Conservation (phyloP, 352 stramenopile species). For the Phytophthora cactorum region DNA sequence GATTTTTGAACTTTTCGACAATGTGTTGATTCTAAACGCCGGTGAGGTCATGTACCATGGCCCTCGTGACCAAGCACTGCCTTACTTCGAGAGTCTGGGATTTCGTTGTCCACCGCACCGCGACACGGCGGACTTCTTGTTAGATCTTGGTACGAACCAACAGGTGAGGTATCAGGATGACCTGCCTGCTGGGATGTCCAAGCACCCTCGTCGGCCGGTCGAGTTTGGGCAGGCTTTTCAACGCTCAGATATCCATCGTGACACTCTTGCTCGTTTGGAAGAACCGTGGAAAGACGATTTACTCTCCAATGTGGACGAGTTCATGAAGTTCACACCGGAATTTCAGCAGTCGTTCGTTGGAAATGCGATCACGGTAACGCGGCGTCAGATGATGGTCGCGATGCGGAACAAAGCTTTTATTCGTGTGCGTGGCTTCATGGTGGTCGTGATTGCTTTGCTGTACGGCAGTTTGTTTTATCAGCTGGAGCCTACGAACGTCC, state of each 20-base stretch:
- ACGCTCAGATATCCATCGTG: conserved; percentile 35
- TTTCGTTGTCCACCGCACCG: not conserved
- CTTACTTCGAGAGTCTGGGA: not conserved
- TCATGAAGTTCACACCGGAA: conserved; percentile 16
- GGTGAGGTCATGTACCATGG: not conserved
- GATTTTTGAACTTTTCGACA: not conserved
- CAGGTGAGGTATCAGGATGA: conserved; percentile 30
- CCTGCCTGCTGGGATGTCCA: not conserved
- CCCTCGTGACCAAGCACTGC: not conserved
- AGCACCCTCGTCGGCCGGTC: not conserved
- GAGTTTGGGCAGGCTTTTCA: not conserved
- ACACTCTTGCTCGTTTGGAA: conserved; percentile 43
- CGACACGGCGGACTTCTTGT: not conserved
- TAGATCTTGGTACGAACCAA: not conserved
- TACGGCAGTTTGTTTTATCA: not conserved
- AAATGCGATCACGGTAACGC: conserved; percentile 36
- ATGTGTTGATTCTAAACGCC: not conserved
- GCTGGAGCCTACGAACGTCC: not conserved
- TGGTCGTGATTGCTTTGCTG: conserved; percentile 55
- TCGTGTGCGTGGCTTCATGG: conserved; percentile 44
- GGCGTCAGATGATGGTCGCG: conserved; percentile 71
- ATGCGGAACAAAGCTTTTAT: conserved; percentile 57
- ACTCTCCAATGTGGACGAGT: conserved; percentile 47
- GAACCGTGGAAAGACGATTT: conserved; percentile 49
- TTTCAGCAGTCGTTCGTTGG: conserved; percentile 55